Conservation (phyloP, 306 rosid genomes). For the Canavalia ensiformis region DNA sequence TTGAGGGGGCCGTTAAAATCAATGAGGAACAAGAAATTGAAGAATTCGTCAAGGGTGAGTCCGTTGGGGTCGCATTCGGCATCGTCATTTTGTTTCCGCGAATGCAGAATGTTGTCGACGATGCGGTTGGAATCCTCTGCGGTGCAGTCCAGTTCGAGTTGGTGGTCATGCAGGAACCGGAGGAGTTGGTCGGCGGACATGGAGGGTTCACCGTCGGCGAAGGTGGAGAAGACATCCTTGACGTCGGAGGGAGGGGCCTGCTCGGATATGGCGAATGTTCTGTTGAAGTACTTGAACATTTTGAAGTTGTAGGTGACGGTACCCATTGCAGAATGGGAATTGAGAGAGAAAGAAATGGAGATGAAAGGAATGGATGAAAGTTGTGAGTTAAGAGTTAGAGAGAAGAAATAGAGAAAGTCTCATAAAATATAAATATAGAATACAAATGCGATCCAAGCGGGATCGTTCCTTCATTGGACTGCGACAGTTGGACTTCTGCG, state of each 20-base stretch:
- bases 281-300: conserved; percentile 70
- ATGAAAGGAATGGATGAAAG: neutral
- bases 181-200: conserved; percentile 70
- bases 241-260: conserved; percentile 73
- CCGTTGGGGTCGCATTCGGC: neutral
- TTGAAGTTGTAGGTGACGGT: conserved; percentile 61
- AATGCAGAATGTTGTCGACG: conserved; percentile 47
- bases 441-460: no score
- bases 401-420: no score
- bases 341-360: neutral
- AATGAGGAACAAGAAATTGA: conserved; percentile 59
- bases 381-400: no score
- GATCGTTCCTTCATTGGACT: no score
- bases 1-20: conserved; percentile 70
- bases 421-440: no score
- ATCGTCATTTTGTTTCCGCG: conserved; percentile 35
- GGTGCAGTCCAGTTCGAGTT: conserved; percentile 57
- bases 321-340: neutral
- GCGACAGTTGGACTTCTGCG: no score
- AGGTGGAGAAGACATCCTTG: conserved; percentile 56
- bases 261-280: conserved; percentile 60
- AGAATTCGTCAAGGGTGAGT: conserved; percentile 69
- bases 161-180: conserved; percentile 63
- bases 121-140: conserved; percentile 52
- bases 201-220: conserved; percentile 47